These are phyloP conservation scores for Fallopia convolvulus DNA, from an alignment of 148 eudicot species.

Conservation along the genomic window DNA sequence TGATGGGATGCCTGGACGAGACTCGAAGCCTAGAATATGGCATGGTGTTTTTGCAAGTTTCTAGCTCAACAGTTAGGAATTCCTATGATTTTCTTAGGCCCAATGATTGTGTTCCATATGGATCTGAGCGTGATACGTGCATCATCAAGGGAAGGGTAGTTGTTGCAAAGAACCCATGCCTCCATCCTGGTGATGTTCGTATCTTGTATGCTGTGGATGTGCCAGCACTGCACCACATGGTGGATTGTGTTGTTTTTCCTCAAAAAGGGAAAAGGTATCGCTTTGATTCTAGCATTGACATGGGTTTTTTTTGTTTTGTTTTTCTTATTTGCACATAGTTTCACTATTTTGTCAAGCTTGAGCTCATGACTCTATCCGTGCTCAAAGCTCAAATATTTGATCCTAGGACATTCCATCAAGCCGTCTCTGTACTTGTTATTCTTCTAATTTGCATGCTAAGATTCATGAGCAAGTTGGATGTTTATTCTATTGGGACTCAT, in stretches of 20 bases:
- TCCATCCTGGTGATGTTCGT: slow-evolving; percentile 79
- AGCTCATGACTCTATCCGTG: neutral
- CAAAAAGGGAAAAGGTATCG: slow-evolving; percentile 51
- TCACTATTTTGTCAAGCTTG: neutral
- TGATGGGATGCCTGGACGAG: slow-evolving; percentile 84
- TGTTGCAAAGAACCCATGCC: slow-evolving; percentile 77
- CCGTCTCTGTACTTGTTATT: neutral
- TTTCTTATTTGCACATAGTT: neutral
- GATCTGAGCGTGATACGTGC: slow-evolving; percentile 10
- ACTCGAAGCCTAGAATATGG: slow-evolving; percentile 56
- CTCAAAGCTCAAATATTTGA: neutral
- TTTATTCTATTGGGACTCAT: neutral
- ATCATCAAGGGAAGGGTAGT: slow-evolving; percentile 43
- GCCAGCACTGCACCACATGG: slow-evolving; percentile 60
- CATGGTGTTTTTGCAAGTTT: slow-evolving; percentile 63
- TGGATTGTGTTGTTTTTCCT: slow-evolving; percentile 73
- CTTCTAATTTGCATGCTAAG: neutral
- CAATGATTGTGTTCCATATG: neutral
- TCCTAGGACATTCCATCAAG: neutral
- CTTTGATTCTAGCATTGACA: neutral
- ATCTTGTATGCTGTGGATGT: slow-evolving; percentile 52
- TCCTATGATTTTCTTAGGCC: slow-evolving; percentile 21
- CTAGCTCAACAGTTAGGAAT: slow-evolving; percentile 32
- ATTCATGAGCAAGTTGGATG: neutral
- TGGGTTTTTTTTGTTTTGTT: neutral